phyloP scores from a whole-genome alignment of 306 rosid genomes.

The Luffa aegyptiaca region DNA sequence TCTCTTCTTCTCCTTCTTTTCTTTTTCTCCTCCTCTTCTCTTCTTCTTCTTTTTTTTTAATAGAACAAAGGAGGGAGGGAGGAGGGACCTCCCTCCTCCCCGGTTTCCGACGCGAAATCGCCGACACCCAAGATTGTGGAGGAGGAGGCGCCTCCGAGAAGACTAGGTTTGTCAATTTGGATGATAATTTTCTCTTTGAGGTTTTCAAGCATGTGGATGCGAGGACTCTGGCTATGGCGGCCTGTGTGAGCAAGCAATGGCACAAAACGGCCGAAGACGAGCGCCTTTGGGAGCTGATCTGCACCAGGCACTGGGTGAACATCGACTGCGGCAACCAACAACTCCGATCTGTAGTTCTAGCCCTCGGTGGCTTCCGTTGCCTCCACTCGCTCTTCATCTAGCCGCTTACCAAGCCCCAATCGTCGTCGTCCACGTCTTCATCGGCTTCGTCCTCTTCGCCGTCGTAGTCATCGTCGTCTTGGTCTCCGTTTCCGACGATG shows the following conservation, averaged over 20 bases:
- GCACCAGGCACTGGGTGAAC: slow-evolving; percentile 85
- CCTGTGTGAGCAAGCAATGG: slow-evolving; percentile 91
- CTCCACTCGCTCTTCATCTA: slow-evolving; percentile 66
- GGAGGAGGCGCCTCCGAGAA: not conserved
- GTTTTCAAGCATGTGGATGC: slow-evolving; percentile 86
- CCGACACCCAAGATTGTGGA: not conserved
- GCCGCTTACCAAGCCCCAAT: slow-evolving; percentile 54
- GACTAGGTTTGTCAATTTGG: slow-evolving; percentile 39
- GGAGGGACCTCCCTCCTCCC: no score
- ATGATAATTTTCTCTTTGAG: slow-evolving; percentile 76
- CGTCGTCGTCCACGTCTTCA: slow-evolving; percentile 7
- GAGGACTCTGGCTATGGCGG: slow-evolving; percentile 55
- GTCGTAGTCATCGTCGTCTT: slow-evolving; percentile 13
- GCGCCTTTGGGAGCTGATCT: slow-evolving; percentile 99
- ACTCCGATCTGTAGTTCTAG: slow-evolving; percentile 88
- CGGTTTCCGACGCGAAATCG: no score
- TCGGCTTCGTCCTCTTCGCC: slow-evolving; percentile 13
- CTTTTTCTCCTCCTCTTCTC: no score
- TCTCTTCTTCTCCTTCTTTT: no score
- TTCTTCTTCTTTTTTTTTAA: no score
- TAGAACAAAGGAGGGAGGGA: no score
- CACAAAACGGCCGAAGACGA: slow-evolving; percentile 79
- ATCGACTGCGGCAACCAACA: slow-evolving; percentile 77
- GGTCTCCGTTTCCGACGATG: slow-evolving; percentile 34
- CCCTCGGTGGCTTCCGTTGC: slow-evolving; percentile 93